Conservation (phyloP, 192 early-diverging fungal species). For the Coemansia sp. region DNA sequence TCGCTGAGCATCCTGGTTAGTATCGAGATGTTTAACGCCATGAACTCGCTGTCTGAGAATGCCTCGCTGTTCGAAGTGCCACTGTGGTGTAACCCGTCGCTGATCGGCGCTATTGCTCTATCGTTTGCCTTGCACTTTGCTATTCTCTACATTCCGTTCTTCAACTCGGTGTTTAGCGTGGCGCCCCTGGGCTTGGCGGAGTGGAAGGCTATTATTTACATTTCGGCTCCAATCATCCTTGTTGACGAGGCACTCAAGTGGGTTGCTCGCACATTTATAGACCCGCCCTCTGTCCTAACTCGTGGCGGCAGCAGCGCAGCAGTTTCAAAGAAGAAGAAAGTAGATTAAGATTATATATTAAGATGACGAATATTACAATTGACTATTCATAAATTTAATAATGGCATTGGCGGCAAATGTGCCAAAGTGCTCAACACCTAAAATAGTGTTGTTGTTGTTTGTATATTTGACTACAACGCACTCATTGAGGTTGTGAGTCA, state of each 20-base stretch:
- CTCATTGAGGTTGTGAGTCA: not conserved
- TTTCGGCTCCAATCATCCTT: conserved; percentile 88
- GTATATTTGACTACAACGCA: not conserved
- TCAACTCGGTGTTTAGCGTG: conserved; percentile 89
- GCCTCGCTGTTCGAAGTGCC: conserved; percentile 89
- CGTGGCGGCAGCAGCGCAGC: not conserved
- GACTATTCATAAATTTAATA: not conserved
- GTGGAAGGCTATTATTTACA: conserved; percentile 89
- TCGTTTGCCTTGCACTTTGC: conserved; percentile 94
- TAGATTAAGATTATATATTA: conserved; percentile 2
- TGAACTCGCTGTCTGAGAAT: conserved; percentile 96
- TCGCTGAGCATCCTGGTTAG: conserved; percentile 93
- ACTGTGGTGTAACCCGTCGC: conserved; percentile 89
- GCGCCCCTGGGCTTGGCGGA: conserved; percentile 82
- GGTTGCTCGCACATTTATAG: conserved; percentile 60
- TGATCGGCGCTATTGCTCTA: conserved; percentile 80
- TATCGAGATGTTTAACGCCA: conserved; percentile 99
- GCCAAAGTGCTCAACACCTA: not conserved
- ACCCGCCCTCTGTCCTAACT: conserved; percentile 28
- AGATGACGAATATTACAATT: not conserved
- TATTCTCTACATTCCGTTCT: conserved; percentile 98
- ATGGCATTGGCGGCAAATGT: not conserved
- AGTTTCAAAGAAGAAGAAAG: conserved; percentile 21
- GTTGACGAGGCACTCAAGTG: conserved; percentile 93
- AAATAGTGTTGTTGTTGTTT: not conserved